phyloP scores from a whole-genome alignment of 306 rosid species.

The Begonia masoniana region DNA sequence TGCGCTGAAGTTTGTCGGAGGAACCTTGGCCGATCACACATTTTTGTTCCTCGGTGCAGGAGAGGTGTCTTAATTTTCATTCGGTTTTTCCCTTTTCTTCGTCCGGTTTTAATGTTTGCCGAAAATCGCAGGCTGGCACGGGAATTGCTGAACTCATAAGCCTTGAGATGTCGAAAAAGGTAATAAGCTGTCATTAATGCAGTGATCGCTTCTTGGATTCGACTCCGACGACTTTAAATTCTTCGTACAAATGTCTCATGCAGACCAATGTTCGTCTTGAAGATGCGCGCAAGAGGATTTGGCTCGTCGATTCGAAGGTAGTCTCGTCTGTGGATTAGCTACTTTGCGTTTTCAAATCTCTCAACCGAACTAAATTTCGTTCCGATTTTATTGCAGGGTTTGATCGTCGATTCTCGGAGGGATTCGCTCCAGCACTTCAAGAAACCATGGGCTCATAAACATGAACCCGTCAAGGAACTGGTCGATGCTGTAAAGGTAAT shows the following conservation, averaged over 20 bases:
- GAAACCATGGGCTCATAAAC: slow-evolving; percentile 96
- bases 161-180: too few species aligned
- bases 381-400: slow-evolving; percentile 36
- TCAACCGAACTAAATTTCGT: not conserved
- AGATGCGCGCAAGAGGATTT: not conserved
- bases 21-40: slow-evolving; percentile 63
- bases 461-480: slow-evolving; percentile 46
- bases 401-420: slow-evolving; percentile 67
- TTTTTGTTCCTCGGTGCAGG: slow-evolving; percentile 96
- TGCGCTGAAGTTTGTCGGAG: slow-evolving; percentile 58
- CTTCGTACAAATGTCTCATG: not conserved
- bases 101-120: too few species aligned
- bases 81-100: too few species aligned
- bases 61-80: slow-evolving; percentile 29
- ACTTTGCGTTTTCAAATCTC: not conserved
- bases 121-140: too few species aligned
- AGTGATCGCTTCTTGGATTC: too few species aligned
- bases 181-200: too few species aligned
- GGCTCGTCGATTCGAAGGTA: not conserved
- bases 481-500: slow-evolving; percentile 60
- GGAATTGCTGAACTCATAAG: too few species aligned
- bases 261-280: not conserved
- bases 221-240: too few species aligned
- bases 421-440: slow-evolving; percentile 93
- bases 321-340: not conserved